phyloP scores from a whole-genome alignment of 352 stramenopile genomes.

The Globisporangium abappressorium region DNA sequence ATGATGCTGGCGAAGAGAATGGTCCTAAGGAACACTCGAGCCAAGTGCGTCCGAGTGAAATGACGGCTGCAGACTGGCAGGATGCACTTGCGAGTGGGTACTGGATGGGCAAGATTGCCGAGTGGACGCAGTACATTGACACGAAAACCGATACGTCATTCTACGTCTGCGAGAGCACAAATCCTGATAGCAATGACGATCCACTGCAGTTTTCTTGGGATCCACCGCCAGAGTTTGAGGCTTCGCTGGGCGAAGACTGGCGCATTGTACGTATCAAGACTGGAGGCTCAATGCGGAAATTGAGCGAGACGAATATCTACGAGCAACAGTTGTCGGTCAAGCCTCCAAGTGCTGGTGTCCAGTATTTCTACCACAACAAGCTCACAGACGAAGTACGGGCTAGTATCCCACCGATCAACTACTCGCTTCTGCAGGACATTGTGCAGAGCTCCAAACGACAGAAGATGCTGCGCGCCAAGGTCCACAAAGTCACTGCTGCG shows the following conservation, averaged over 20 bases:
- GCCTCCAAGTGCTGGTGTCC: conserved; percentile 5
- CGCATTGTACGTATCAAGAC: conserved; percentile 37
- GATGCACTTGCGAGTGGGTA: conserved; percentile 32
- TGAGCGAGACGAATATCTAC: not conserved
- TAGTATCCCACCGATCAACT: conserved; percentile 53
- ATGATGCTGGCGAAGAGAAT: not conserved
- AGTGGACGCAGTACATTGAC: conserved; percentile 81
- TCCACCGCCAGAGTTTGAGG: conserved; percentile 65
- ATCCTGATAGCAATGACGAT: not conserved
- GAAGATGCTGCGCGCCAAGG: conserved; percentile 48
- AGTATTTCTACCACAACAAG: conserved; percentile 72
- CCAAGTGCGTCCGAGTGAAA: conserved; percentile 13
- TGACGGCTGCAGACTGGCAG: conserved; percentile 45
- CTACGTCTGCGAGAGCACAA: conserved; percentile 26
- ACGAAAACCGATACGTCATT: conserved; percentile 46
- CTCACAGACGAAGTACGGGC: conserved; percentile 44
- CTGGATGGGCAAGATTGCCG: conserved; percentile 55
- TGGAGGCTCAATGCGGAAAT: conserved; percentile 7
- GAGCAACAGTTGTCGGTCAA: conserved; percentile 10
- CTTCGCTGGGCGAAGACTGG: conserved; percentile 57
- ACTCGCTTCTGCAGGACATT: conserved; percentile 58
- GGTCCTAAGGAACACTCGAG: not conserved
- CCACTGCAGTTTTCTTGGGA: conserved; percentile 48
- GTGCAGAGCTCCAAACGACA: conserved; percentile 70
- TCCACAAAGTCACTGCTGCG: conserved; percentile 45